Conservation (phyloP, 2,329 filamentous ascomycete genomes). For the Ophiostoma tasmaniense region DNA sequence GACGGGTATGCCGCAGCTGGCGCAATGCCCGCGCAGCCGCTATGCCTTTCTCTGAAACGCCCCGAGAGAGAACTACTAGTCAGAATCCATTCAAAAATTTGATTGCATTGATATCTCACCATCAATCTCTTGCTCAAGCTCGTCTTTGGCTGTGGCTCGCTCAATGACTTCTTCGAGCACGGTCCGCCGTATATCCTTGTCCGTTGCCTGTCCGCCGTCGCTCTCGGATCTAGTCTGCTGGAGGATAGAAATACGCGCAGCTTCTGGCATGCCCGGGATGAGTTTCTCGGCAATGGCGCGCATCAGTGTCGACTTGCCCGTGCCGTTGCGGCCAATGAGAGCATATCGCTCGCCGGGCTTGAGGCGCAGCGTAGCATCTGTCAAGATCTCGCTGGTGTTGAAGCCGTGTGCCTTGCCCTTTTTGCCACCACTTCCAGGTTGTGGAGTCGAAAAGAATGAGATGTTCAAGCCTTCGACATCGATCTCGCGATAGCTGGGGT, state of each 20-base stretch:
- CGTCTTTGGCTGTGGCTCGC: conserved; percentile 46
- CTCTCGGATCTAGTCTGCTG: conserved; percentile 53
- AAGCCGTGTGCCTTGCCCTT: background rate
- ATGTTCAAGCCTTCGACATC: conserved; percentile 68
- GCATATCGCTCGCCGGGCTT: conserved; percentile 70
- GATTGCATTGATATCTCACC: background rate
- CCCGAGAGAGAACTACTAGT: background rate
- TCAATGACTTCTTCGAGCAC: conserved; percentile 64
- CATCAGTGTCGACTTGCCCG: conserved; percentile 72
- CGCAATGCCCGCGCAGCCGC: background rate
- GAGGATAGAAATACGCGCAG: conserved; percentile 56
- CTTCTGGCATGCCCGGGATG: conserved; percentile 64
- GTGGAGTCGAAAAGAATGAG: conserved; percentile 30
- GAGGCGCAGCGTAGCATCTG: conserved; percentile 59
- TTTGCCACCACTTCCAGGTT: background rate
- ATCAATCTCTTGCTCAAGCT: conserved; percentile 49
- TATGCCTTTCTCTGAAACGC: background rate
- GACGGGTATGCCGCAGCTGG: background rate
- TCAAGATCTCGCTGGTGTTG: conserved; percentile 49
- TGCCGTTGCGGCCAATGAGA: conserved; percentile 70
- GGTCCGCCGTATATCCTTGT: conserved; percentile 21
- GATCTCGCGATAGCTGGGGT: conserved; percentile 50
- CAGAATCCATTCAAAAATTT: background rate
- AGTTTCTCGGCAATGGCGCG: conserved; percentile 69
- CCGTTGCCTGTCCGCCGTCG: background rate